These are phyloP conservation scores for Camellia granthamiana DNA, from an alignment of 148 eudicot species.

Conservation along the genomic window DNA sequence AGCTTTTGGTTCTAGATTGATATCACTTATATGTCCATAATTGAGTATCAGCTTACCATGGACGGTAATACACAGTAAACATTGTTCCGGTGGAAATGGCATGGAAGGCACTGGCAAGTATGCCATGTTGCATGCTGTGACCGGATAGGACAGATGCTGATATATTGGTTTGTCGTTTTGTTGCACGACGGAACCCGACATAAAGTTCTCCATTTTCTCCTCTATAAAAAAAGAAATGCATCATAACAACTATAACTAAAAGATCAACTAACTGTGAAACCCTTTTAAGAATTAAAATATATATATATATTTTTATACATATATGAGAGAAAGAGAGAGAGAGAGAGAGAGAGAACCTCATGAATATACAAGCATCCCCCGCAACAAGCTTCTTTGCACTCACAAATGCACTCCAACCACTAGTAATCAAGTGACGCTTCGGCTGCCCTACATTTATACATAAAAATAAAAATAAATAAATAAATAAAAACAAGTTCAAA, in stretches of 20 bases:
- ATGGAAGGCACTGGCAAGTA: constrained; percentile 19
- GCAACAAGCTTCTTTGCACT: constrained; percentile 21
- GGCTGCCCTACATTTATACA: constrained; percentile 21
- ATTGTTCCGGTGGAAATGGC: constrained; percentile 16
- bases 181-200: constrained; percentile 21
- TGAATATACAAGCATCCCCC: constrained; percentile 24
- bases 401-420: constrained; percentile 26
- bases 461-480: background rate
- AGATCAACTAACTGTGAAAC: background rate
- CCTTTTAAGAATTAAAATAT: background rate
- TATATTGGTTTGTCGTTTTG: background rate
- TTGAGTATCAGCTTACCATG: constrained; percentile 13
- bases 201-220: constrained; percentile 20
- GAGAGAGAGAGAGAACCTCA: constrained; percentile 17
- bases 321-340: background rate
- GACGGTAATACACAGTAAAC: constrained; percentile 26
- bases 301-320: too few species aligned
- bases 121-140: constrained; percentile 24
- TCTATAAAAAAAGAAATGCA: constrained; percentile 12
- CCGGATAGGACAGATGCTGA: constrained; percentile 17
- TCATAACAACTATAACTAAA: background rate
- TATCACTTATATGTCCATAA: background rate
- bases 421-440: constrained; percentile 24
- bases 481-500: background rate
- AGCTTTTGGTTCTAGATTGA: background rate